Evolutionary conservation across 768 basidiomycete species (phyloP).

Genomic region (Trametes gibbosa): DNA sequence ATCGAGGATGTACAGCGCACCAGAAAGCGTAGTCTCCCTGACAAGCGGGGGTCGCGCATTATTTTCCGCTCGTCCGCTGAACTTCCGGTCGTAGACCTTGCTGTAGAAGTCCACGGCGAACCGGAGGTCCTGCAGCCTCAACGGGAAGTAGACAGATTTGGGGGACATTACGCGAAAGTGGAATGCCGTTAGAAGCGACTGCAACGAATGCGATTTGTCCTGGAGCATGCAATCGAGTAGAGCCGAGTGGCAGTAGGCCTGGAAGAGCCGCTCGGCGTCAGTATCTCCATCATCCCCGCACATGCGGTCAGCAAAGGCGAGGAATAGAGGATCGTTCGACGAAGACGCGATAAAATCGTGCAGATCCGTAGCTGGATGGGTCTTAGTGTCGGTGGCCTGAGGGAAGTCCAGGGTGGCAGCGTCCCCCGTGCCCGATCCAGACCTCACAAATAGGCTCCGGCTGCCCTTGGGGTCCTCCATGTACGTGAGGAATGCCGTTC

Average conservation of each 20-base stretch:
- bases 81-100: constrained; percentile 69
- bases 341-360: constrained; percentile 85
- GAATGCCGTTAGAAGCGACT: constrained; percentile 71
- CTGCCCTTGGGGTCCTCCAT: constrained; percentile 93
- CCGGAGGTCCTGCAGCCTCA: constrained; percentile 69
- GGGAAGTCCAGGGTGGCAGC: constrained; percentile 86
- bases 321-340: constrained; percentile 75
- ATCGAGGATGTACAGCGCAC: constrained; percentile 63
- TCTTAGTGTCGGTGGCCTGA: constrained; percentile 61
- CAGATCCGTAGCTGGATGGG: constrained; percentile 70
- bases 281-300: constrained; percentile 61
- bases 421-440: constrained; percentile 81
- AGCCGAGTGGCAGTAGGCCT: constrained; percentile 71
- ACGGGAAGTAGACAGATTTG: constrained; percentile 56
- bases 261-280: constrained; percentile 58
- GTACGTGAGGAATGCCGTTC: constrained; percentile 91
- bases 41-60: constrained; percentile 66
- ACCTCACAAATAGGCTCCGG: constrained; percentile 84
- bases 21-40: constrained; percentile 68
- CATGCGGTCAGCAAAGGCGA: constrained; percentile 80
- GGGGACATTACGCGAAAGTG: constrained; percentile 62
- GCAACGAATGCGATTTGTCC: constrained; percentile 80
- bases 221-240: constrained; percentile 87
- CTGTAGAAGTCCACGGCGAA: constrained; percentile 77
- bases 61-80: constrained; percentile 69